Percentiles rank a stretch among this genome's conserved stretches.
Conservation (phyloP, 176 grass and related monocot species). For the bread wheat (Triticum aestivum) region DNA sequence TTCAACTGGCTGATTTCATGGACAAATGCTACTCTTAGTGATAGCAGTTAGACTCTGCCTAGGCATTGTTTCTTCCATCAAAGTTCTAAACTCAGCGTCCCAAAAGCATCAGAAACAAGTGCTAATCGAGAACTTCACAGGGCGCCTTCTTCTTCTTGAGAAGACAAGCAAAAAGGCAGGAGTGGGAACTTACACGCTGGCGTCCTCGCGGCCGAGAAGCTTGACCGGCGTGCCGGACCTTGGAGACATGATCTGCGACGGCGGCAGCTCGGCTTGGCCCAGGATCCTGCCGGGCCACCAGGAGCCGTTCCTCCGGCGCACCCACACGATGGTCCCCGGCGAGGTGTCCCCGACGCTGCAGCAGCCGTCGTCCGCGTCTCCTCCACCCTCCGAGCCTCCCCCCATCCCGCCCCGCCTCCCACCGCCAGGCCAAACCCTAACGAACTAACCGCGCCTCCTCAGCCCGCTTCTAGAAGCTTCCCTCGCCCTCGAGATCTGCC, state of each 20-base stretch:
- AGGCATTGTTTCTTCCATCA: slow-evolving; percentile 8
- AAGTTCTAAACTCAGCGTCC: slow-evolving; percentile 14
- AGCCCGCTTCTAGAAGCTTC: slow-evolving; percentile 50
- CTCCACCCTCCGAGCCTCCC: slow-evolving; percentile 62
- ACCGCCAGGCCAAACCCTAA: slow-evolving; percentile 39
- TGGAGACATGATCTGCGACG: slow-evolving; percentile 93
- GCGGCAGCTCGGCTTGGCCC: slow-evolving; percentile 74
- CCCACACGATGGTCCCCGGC: slow-evolving; percentile 96
- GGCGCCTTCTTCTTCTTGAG: not conserved
- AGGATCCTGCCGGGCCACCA: slow-evolving; percentile 99
- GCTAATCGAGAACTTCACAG: slow-evolving; percentile 18
- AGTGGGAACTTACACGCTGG: slow-evolving; percentile 79
- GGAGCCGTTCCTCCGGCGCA: slow-evolving; percentile 92
- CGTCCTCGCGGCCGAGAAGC: slow-evolving; percentile 95
- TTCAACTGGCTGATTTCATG: not conserved
- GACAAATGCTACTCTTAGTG: slow-evolving; percentile 4
- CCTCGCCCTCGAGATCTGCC: slow-evolving; percentile 48
- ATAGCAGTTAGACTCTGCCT: not conserved
- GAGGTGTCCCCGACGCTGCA: slow-evolving; percentile 64
- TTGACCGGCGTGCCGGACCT: slow-evolving; percentile 98
- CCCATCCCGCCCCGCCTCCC: slow-evolving; percentile 48
- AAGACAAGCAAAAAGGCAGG: not conserved
- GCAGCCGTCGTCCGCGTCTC: slow-evolving; percentile 45
- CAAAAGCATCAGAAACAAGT: slow-evolving; percentile 19
- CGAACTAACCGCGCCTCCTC: slow-evolving; percentile 28